phyloP scores from a whole-genome alignment of 306 rosid genomes.

The Cucurbita moschata region DNA sequence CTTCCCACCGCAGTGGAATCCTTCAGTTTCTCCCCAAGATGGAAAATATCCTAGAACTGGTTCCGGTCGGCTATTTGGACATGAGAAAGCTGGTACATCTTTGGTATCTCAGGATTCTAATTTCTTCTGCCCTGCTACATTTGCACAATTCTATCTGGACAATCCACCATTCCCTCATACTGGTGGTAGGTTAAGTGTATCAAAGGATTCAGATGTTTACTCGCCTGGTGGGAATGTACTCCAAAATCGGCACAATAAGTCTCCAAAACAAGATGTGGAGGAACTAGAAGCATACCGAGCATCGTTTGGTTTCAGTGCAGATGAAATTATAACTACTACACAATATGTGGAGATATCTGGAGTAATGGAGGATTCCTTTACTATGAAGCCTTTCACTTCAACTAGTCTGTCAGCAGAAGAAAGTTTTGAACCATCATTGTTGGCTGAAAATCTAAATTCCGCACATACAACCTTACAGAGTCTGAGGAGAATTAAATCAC shows the following conservation, averaged over 20 bases:
- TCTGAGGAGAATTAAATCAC: conserved; percentile 30
- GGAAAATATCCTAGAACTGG: conserved; percentile 55
- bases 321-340: conserved; percentile 76
- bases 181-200: conserved; percentile 93
- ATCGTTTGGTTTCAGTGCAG: conserved; percentile 99
- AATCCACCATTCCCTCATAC: conserved; percentile 88
- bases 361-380: conserved; percentile 85
- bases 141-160: conserved; percentile 86
- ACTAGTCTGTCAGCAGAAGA: conserved; percentile 43
- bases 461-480: conserved; percentile 25
- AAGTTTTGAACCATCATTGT: conserved; percentile 35
- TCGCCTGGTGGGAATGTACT: conserved; percentile 63
- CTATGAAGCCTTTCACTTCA: conserved; percentile 67
- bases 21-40: conserved; percentile 56
- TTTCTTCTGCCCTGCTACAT: conserved; percentile 71
- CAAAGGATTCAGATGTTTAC: conserved; percentile 88
- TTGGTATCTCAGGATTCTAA: conserved; percentile 77
- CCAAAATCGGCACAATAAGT: conserved; percentile 59
- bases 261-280: conserved; percentile 94
- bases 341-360: conserved; percentile 92
- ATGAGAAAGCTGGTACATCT: conserved; percentile 39
- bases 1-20: conserved; percentile 63
- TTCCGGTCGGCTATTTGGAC: conserved; percentile 57
- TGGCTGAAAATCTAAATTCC: conserved; percentile 40
- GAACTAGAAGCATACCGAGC: conserved; percentile 97